Evolutionary conservation across 176 grass and related monocot species (phyloP).

Genomic region (Melocanna baccifera): DNA sequence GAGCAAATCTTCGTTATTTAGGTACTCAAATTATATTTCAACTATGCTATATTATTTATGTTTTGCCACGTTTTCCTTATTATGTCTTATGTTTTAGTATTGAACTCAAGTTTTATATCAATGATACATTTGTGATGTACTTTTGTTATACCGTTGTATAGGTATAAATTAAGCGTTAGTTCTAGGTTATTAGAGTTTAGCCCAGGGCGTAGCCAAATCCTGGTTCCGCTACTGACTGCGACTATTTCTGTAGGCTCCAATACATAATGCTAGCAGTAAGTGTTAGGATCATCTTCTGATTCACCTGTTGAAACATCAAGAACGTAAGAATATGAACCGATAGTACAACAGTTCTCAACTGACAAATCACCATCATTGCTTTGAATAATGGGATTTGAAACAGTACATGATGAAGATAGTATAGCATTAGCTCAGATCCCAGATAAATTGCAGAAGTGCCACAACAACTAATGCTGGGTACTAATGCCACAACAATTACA

Average conservation of each 20-base stretch:
- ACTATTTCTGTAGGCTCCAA: constrained; percentile 75
- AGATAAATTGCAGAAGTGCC: background rate
- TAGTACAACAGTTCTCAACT: background rate
- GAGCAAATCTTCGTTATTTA: too few relatives aligned
- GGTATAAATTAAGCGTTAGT: too few relatives aligned
- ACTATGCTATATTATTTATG: too few relatives aligned
- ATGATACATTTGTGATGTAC: too few relatives aligned
- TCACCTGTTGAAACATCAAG: constrained; percentile 63
- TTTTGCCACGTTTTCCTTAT: too few relatives aligned
- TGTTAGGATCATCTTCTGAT: constrained; percentile 97
- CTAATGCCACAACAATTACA: background rate
- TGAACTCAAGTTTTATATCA: too few relatives aligned
- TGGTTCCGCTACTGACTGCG: too few relatives aligned
- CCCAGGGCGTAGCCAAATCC: too few relatives aligned
- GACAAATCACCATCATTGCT: background rate
- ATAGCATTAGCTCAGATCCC: background rate
- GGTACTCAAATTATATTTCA: too few relatives aligned
- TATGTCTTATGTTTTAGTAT: too few relatives aligned
- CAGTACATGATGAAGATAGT: background rate
- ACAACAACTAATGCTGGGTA: background rate
- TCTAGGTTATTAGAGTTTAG: too few relatives aligned
- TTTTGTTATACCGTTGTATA: too few relatives aligned
- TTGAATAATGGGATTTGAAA: background rate
- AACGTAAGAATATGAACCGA: constrained; percentile 2
- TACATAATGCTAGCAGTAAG: constrained; percentile 96